Base-by-base conservation (phyloP, 371 early-diverging fungal species). In the Zychaea mexicana region DNA sequence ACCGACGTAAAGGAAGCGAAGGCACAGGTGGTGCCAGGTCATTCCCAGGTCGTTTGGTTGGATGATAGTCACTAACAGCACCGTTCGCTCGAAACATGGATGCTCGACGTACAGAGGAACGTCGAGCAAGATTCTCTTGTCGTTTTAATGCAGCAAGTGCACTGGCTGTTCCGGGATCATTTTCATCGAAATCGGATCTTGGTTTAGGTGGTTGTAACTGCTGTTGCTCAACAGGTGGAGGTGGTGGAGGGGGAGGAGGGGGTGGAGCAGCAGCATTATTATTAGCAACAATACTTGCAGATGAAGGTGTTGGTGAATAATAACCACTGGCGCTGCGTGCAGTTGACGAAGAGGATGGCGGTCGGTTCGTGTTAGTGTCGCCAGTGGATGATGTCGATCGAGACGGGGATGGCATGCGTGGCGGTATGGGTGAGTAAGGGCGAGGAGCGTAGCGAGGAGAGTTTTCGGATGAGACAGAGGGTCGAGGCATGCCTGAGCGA, bases 111-210 rank as follows among this genome's bases (percentile, higher is more conserved):
- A 81, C 82, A 19, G 82, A 78, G 0, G 81, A 81, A 24, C 78
- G 61, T 45, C 82, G 57, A 9, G 82, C 82, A 4, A 81, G 65
- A 46, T 81, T 81, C 39, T 81, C 78, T 57, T 81, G 76, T 5
- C 77, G 71, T 55, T 81, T 81, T 27, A 81, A 57, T n/a, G 78
- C 78, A 19, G 82, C 82, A 2, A 81, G 63, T 15, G 78, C 78
- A 45, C 63, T 74, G 0, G 82, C 82, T 9, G 82, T 81, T 45
- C 69, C 70, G 8, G 82, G 75, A 57, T 81, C 82, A 36, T 47
- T 74, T 60, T 78, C 78, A 64, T 81, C 82, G 39, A 81, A 74
- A 31, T 66, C 66, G 7, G 59, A 38, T 15, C 21, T 10, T 6
- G 62, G 60, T 38, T 36, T 53, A 8, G 61, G 39, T 5, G 64